These are phyloP conservation scores for Protea cynaroides DNA, from an alignment of 164 flowering plant species.

Conservation along the genomic window DNA sequence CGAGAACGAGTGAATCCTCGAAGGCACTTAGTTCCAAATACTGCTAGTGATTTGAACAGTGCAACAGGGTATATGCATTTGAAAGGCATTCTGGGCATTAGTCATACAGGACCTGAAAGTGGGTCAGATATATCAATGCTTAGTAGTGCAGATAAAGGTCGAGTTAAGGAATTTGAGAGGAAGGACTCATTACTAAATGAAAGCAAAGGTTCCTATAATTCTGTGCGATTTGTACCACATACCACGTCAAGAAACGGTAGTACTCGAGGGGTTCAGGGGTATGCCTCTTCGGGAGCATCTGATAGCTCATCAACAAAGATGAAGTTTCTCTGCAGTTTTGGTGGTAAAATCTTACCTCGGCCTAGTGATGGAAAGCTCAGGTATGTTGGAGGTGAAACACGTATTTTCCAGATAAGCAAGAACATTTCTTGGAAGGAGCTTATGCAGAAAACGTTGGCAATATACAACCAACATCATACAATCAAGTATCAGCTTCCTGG, in stretches of 20 bases:
- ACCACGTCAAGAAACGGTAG: slow-evolving; percentile 33
- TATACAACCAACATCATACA: slow-evolving; percentile 26
- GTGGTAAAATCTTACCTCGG: slow-evolving; percentile 77
- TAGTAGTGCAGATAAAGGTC: slow-evolving; percentile 30
- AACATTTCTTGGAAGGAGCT: slow-evolving; percentile 41
- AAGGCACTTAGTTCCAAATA: slow-evolving; percentile 31
- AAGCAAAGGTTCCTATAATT: slow-evolving; percentile 26
- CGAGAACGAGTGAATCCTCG: slow-evolving; percentile 56
- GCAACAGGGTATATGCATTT: slow-evolving; percentile 49
- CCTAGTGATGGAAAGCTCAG: slow-evolving; percentile 93
- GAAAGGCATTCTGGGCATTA: slow-evolving; percentile 49
- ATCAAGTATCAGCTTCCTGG: slow-evolving; percentile 50
- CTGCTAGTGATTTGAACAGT: slow-evolving; percentile 31
- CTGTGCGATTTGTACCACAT: slow-evolving; percentile 34
- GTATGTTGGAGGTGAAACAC: slow-evolving; percentile 62
- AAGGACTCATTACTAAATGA: slow-evolving; percentile 32
- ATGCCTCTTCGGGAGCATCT: slow-evolving; percentile 46
- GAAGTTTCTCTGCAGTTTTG: slow-evolving; percentile 89
- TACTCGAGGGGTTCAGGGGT: slow-evolving; percentile 34
- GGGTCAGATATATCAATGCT: slow-evolving; percentile 55
- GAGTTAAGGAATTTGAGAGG: slow-evolving; percentile 35
- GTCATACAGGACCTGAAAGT: slow-evolving; percentile 56
- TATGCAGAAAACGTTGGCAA: slow-evolving; percentile 24
- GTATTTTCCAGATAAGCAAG: slow-evolving; percentile 28
- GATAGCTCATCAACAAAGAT: slow-evolving; percentile 42